Percentiles rank a stretch among this genome's conserved stretches.
Evolutionary conservation across 805 yeast species (phyloP).

Genomic region (Danielia oregonensis): DNA sequence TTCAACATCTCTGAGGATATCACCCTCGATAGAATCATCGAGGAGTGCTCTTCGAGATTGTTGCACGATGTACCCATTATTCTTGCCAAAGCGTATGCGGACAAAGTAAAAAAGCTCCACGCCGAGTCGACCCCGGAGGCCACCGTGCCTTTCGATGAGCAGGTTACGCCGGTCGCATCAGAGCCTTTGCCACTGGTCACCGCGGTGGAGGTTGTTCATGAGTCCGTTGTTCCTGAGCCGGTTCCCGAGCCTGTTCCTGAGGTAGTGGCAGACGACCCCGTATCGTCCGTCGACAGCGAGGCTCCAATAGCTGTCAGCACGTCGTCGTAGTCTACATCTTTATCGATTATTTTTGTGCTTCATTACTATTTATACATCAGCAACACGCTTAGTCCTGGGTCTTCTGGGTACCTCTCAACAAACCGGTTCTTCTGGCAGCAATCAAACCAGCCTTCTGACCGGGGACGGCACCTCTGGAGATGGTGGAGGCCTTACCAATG

Average conservation of each 20-base stretch:
- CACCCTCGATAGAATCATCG: conserved; percentile 42
- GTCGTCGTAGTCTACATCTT: no score
- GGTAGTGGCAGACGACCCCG: no score
- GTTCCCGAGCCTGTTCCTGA: no score
- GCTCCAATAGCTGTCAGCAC: no score
- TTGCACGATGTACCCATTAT: conserved; percentile 4
- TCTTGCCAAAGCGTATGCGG: conserved; percentile 7
- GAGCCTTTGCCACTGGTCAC: no score
- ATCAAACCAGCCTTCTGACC: conserved; percentile 40
- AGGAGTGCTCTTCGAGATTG: conserved; percentile 29
- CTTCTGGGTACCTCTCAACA: conserved; percentile 37
- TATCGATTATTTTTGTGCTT: conserved; percentile 12
- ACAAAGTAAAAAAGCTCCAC: no score
- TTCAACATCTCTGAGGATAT: conserved; percentile 34
- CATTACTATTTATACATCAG: conserved; percentile 17
- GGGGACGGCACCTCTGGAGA: conserved; percentile 38
- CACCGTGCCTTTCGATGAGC: no score
- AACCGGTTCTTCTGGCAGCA: conserved; percentile 40
- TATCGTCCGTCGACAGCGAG: no score
- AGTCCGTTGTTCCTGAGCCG: no score
- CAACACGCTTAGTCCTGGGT: conserved; percentile 26
- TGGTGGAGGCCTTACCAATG: conserved; percentile 38
- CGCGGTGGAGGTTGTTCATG: no score
- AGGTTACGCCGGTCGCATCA: no score
- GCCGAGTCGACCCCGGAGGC: no score